Percentiles rank a stretch among this genome's conserved stretches.
These are phyloP conservation scores for Cladosporium sphaerospermum DNA, from an alignment of 2,329 filamentous ascomycete species.

Conservation along the genomic window DNA sequence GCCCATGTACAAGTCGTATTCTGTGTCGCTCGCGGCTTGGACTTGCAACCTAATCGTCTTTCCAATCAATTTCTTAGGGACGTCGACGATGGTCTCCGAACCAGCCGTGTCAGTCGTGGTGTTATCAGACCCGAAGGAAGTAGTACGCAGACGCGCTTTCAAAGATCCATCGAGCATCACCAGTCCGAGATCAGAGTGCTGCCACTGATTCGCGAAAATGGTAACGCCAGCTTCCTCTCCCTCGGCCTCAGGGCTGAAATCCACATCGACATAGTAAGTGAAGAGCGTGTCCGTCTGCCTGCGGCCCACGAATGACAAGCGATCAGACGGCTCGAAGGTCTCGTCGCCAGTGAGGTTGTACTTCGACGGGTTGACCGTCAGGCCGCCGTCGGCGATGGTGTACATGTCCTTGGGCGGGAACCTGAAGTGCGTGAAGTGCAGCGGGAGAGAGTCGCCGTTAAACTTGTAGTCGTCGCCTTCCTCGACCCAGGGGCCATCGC, in stretches of 20 bases:
- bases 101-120: not conserved
- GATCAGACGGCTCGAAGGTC: slow-evolving; percentile 5
- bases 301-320: slow-evolving; percentile 49
- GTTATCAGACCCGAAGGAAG: not conserved
- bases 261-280: slow-evolving; percentile 43
- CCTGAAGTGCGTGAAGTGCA: slow-evolving; percentile 53
- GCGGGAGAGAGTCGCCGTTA: slow-evolving; percentile 40
- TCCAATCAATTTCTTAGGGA: not conserved
- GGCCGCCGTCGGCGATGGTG: slow-evolving; percentile 36
- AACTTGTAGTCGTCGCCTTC: slow-evolving; percentile 45
- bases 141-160: not conserved
- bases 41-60: slow-evolving; percentile 4
- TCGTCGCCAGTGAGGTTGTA: slow-evolving; percentile 49
- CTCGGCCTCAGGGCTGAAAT: slow-evolving; percentile 33
- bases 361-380: slow-evolving; percentile 44
- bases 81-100: slow-evolving; percentile 1
- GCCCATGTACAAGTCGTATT: slow-evolving; percentile 4
- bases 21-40: not conserved
- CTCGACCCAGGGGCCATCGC: slow-evolving; percentile 38
- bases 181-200: slow-evolving; percentile 46
- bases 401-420: slow-evolving; percentile 42
- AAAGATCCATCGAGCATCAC: slow-evolving; percentile 24
- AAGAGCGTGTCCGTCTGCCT: slow-evolving; percentile 53
- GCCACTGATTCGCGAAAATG: slow-evolving; percentile 48
- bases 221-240: slow-evolving; percentile 50